phyloP scores from a whole-genome alignment of 2,329 filamentous ascomycete species.

The Fusarium tjaetaba region DNA sequence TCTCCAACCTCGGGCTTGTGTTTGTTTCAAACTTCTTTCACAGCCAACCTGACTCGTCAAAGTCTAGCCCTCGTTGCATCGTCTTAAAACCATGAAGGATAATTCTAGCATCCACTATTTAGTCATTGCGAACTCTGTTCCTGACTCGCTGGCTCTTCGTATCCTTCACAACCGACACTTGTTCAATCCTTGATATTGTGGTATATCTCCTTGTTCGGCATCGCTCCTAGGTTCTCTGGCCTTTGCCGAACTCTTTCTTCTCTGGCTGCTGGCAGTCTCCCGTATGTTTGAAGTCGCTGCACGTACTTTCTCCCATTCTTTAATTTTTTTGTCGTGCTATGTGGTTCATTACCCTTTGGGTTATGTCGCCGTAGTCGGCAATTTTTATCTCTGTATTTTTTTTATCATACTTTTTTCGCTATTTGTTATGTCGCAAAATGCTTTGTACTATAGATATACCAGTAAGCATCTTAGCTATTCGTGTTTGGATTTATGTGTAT shows the following conservation, averaged over 20 bases:
- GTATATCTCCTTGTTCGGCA: neutral
- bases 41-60: constrained; percentile 15
- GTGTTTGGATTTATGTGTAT: constrained; percentile 4
- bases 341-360: neutral
- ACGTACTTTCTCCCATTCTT: neutral
- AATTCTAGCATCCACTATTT: neutral
- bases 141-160: constrained; percentile 6
- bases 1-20: neutral
- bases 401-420: neutral
- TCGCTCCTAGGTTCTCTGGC: neutral
- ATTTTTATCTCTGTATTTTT: neutral
- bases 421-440: neutral
- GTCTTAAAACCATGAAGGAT: constrained; percentile 2
- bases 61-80: constrained; percentile 1
- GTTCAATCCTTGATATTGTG: neutral
- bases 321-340: neutral
- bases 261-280: constrained; percentile 31
- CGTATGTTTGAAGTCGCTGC: neutral
- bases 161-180: neutral
- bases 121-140: neutral
- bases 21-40: neutral
- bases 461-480: constrained; percentile 23
- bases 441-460: constrained; percentile 37
- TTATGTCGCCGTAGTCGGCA: neutral
- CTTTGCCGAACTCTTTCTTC: neutral